Conservation (phyloP, 1,284 basidiomycete species). For the Inonotus hispidus region DNA sequence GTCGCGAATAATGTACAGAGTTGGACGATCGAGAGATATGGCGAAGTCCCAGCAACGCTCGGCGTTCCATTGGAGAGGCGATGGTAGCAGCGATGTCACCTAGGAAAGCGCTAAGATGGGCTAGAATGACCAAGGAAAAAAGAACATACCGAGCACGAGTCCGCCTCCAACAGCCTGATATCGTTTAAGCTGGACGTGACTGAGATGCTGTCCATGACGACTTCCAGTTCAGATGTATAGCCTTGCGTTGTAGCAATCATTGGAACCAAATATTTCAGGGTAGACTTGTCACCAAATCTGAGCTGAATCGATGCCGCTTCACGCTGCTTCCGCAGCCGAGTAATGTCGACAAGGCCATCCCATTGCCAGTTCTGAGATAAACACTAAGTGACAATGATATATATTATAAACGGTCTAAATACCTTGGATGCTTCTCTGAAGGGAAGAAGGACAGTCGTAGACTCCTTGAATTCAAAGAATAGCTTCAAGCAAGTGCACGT, state of each 20-base stretch:
- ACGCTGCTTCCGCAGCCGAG: conserved; percentile 46
- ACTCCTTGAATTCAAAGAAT: conserved; percentile 73
- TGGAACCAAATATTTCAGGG: conserved; percentile 77
- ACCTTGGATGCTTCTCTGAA: conserved; percentile 86
- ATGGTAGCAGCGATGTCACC: conserved; percentile 37
- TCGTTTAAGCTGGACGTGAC: conserved; percentile 85
- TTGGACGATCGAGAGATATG: conserved; percentile 63
- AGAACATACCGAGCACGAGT: conserved; percentile 62
- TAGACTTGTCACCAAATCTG: conserved; percentile 73
- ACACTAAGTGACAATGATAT: not conserved
- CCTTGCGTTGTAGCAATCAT: conserved; percentile 70
- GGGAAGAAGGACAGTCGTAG: conserved; percentile 74
- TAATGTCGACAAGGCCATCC: conserved; percentile 54
- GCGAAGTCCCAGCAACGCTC: conserved; percentile 75
- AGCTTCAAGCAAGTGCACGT: conserved; percentile 75
- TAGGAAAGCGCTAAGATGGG: not conserved
- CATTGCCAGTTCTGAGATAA: conserved; percentile 72
- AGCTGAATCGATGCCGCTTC: conserved; percentile 72
- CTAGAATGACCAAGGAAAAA: not conserved
- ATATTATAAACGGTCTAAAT: not conserved
- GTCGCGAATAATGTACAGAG: conserved; percentile 78
- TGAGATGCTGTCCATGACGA: conserved; percentile 77
- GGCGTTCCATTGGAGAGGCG: conserved; percentile 62
- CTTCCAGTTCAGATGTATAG: conserved; percentile 72
- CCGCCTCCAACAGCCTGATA: conserved; percentile 68